Base-by-base conservation (phyloP, 805 yeast genomes). In the Candida piceae region DNA sequence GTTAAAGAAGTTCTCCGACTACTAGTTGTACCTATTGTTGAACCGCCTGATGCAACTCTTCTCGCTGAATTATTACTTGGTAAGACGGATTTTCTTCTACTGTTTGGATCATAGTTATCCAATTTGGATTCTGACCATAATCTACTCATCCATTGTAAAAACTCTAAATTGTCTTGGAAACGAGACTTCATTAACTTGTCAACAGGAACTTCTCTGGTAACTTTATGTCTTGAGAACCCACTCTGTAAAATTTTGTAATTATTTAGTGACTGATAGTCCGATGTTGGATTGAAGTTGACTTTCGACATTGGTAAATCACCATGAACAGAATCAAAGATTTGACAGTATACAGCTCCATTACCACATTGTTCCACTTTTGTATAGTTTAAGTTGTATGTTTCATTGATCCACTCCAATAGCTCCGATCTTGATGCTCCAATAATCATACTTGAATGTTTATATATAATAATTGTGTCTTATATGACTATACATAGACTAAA, bases 301-400 rank as follows among this genome's bases (percentile, higher is more conserved):
- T 80, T 76, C 33, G 64, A 53, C 81, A 90, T 74, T 2, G 96
- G 93, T 15, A 93, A 71, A 48, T 87, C 96, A 8, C 82, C 79
- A 50, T 70, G 84, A 15, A 93, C 78, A 7, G 88, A 76, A 59
- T 93, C 97, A 67, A 90, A 70, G 27, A 93, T 72, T 64, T 89
- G 96, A 60, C 97, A 88, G 57, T 86, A 90, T 1, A 87, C 90
- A 1, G 96, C 96, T 2, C 99, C 99, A 2, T 84, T 76, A 13
- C 99, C 99, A 55, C 96, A 81, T 60, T 89, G 89, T 56, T 93
- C 98, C 2, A 93, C 82, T 55, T 84, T 86, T 25, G 77, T 68
- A 50, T 84, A 76, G 44, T 78, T 67, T 29, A 88, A 60, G 30
- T 72, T 72, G 32, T 87, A 67, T 3, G 84, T 71, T 29, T 74